A percentile compares a stretch with the other conserved stretches of the same genome.
These are phyloP conservation scores for Terana coerulea DNA, from an alignment of 768 basidiomycete species.

Conservation along the genomic window DNA sequence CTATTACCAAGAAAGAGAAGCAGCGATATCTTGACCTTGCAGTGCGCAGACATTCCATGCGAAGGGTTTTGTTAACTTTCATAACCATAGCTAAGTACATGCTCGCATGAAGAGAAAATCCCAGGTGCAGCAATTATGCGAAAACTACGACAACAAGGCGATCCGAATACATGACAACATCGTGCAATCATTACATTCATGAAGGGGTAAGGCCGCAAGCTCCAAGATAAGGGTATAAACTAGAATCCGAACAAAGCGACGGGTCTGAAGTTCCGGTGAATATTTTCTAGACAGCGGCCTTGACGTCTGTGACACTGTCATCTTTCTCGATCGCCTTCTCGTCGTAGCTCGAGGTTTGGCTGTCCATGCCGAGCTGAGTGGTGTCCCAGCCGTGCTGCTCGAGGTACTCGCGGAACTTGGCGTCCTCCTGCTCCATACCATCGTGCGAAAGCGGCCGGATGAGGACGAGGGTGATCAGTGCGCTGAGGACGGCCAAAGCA, in stretches of 20 bases:
- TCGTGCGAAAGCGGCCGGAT: constrained; percentile 72
- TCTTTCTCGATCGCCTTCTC: constrained; percentile 4
- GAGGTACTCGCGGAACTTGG: constrained; percentile 79
- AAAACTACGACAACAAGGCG: neutral
- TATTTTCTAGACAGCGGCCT: neutral
- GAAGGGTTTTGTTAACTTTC: too few species aligned
- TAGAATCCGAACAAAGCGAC: neutral
- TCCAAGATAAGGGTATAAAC: constrained; percentile 1
- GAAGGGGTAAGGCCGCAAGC: neutral
- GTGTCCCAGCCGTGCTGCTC: constrained; percentile 78
- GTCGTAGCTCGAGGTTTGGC: constrained; percentile 1
- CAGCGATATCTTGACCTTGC: too few species aligned
- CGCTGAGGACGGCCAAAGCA: constrained; percentile 77
- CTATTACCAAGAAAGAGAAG: too few species aligned
- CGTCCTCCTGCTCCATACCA: constrained; percentile 79
- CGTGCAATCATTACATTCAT: constrained; percentile 3
- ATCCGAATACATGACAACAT: constrained; percentile 1
- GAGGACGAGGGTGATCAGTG: constrained; percentile 66
- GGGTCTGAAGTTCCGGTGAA: neutral
- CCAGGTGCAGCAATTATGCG: neutral
- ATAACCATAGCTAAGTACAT: too few species aligned
- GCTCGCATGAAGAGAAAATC: neutral
- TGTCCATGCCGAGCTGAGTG: constrained; percentile 57
- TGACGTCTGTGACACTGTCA: constrained; percentile 4
- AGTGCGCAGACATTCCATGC: too few species aligned